These are phyloP conservation scores for Oryza glaberrima DNA, from an alignment of 176 grass and related monocot genomes.

Conservation along the genomic window DNA sequence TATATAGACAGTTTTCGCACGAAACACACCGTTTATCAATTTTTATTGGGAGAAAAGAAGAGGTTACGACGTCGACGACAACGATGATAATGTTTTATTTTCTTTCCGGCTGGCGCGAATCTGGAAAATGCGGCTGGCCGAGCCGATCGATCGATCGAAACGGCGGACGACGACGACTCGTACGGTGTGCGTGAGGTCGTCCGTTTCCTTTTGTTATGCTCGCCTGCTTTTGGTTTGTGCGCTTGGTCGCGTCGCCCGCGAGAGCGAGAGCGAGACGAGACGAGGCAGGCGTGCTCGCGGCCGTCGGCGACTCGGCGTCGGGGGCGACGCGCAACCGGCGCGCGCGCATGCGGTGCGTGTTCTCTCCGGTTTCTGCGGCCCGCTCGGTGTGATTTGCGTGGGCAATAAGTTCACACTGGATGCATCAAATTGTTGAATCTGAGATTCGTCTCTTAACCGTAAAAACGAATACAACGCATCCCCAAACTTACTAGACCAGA, in stretches of 20 bases:
- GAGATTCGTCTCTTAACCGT: too few relatives aligned
- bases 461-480: too few relatives aligned
- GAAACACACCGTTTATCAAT: too few relatives aligned
- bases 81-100: background rate
- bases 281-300: background rate
- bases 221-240: too few relatives aligned
- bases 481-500: too few relatives aligned
- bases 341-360: background rate
- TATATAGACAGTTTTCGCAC: too few relatives aligned
- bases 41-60: too few relatives aligned
- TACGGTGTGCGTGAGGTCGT: background rate
- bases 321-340: background rate
- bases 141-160: background rate
- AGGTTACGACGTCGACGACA: background rate
- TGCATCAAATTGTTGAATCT: too few relatives aligned
- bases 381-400: background rate
- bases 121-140: background rate
- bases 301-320: too few relatives aligned
- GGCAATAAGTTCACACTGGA: too few relatives aligned
- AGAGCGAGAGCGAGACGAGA: background rate
- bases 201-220: background rate
- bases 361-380: background rate
- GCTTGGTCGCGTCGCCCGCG: too few relatives aligned
- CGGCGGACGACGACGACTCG: background rate
- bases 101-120: background rate